Evolutionary conservation across 1,284 basidiomycete genomes (phyloP), one percentile per base, ranked within the genome.

Genomic region (Leccinum subspadiceum): DNA sequence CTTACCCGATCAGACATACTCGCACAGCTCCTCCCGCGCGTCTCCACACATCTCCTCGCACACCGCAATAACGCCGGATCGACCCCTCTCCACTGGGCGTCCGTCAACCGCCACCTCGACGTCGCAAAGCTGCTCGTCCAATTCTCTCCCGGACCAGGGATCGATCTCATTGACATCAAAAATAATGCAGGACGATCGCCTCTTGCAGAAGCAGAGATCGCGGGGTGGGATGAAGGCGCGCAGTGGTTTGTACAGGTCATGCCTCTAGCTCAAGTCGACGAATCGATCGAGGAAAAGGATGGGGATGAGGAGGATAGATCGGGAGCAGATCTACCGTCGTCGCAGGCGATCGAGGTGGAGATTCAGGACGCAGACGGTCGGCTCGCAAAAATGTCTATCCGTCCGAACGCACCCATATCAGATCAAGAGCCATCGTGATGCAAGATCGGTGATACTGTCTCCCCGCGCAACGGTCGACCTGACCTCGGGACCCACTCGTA

Each of bases 41-140:
- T 91, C 24, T 80, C 89, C 1, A 68, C 86, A 1, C 74, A 81
- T 2, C 73, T 92, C 2, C 70, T 93, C 31, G 75, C 83, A 2
- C 76, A 78, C 1, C 82, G 81, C 60, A 96, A 95, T 70, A 74
- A 75, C 49, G 81, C 90, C 2, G 81, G 85, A 60, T 93, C 92
- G 13, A 94, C 92, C 2, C 81, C 94, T 5, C 76, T 96, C 9
- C 94, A 96, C 71, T 96, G 93, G 93, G 93, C 94, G 0, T 85
- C 90, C 1, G 73, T 94, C 46, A 96, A 96, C 74, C 79, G 83
- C 13, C 93, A 95, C 65, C 81, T 95, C 5, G 68, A 75, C 8
- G 74, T 86, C 56, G 82, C 85, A 1, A 81, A 90, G 72, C 79
- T 79, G n/a, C 83, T 96, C 35, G 84, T 94, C 12, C 73, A 78